Evolutionary conservation across 805 yeast genomes (phyloP), one percentile per base, ranked within the genome.

Genomic region (Komagataella pseudopastoris): DNA sequence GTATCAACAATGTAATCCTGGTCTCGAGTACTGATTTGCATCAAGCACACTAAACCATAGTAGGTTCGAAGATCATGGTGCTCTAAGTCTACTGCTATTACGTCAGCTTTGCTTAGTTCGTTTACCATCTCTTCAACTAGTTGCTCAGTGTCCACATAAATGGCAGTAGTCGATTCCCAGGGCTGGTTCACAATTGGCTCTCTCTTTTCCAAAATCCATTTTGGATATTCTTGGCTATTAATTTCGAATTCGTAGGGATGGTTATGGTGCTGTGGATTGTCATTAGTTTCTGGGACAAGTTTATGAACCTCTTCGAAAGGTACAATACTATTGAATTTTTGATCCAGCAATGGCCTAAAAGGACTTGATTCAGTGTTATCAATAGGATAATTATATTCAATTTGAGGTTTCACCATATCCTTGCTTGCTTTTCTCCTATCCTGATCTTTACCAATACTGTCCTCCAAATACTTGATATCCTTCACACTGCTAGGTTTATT

Each of bases 31-130:
- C 95, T 85, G 16, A 93, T 83, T 67, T 93, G 99, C 96, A 93
- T 88, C 47, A 93, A 69, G 64, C 90, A 89, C 1, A 89, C 93
- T 46, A 93, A 69, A 46, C 99, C 99, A 59, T 85, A 83, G 59
- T 88, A 93, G 0, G 96, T 75, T 64, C 97, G 76, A 63, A 77
- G 85, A 61, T 90, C 97, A 62, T 93, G 99, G 66, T 93, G 99
- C 62, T 93, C 99, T 54, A 93, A 76, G 72, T 93, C 99, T 14
- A 93, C 84, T 1, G 98, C 99, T 45, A 93, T 77, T 52, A 80
- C 95, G 2, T 71, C 67, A 52, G 74, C 72, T 3, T 63, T 60
- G 50, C 65, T 62, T 47, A 93, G 70, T 6, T 73, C 76, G 1
- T 66, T 62, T 1, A 88, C 56, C 84, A 93, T 77, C 5, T 61